Base-by-base conservation (phyloP, 805 yeast genomes). In the Yarrowia sp. region DNA sequence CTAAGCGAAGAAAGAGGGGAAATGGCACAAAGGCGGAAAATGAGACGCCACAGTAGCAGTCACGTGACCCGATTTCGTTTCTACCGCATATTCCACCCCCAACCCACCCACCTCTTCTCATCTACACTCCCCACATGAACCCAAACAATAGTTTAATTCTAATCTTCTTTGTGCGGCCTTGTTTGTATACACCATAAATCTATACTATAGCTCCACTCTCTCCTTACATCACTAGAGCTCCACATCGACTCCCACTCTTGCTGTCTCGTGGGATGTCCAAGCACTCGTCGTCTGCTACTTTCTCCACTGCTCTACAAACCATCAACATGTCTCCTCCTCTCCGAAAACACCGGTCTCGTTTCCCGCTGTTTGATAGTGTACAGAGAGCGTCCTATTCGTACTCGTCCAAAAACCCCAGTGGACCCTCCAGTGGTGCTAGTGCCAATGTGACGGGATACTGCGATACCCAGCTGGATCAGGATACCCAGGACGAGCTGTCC, bases 361-460 rank as follows among this genome's bases (percentile, higher is more conserved):
- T 59, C 35, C 52, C 65, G 15, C 52, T 59, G 9, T 59, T 59
- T 16, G 65, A 59, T 41, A 59, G 65, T 35, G 65, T 45, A 35
- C 65, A 59, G 46, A 32, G 65, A 45, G 52, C 42, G 5, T 59
- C 65, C 2, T 59, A 19, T 7, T 43, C 64, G n/a, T 42, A 58
- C 26, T 15, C 40, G 12, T 56, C 63, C 49, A 56, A 56, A 26
- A 22, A 38, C 35, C 32, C 32, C 32, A 26, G 32, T 26, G 32
- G 32, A 26, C 32, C 32, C 32, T 26, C 32, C 32, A 26, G 32
- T 3, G 3, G 32, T 26, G 32, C 32, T 3, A 26, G 32, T 26
- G 38, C 32, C 41, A 58, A 40, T 15, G 58, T 38, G 11, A 36
- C 50, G 8, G 32, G 41, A 1, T 16, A 43, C 50, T 22, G 26